Conservation (phyloP, 306 rosid species). For the Begonia fuchsioides region DNA sequence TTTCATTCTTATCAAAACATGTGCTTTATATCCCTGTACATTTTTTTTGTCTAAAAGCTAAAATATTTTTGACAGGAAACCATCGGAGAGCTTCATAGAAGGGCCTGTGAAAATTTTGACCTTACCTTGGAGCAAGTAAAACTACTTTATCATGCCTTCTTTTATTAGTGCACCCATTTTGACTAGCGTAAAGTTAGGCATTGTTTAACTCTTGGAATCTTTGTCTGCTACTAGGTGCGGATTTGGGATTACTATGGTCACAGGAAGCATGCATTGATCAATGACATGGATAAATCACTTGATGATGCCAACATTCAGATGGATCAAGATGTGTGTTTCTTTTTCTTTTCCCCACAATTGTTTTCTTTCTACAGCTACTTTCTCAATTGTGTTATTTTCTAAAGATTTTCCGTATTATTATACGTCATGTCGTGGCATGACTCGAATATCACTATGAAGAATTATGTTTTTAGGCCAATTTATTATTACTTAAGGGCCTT, state of each 20-base stretch:
- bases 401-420: no score
- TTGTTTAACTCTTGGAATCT: constrained; percentile 9
- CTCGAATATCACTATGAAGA: no score
- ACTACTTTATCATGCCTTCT: constrained; percentile 12
- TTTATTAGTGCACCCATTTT: constrained; percentile 8
- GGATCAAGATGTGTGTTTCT: constrained; percentile 84
- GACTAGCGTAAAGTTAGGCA: constrained; percentile 6
- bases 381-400: no score
- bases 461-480: no score
- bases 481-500: no score
- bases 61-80: constrained; percentile 66
- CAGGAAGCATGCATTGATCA: constrained; percentile 78
- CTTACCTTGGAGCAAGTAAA: constrained; percentile 75
- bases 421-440: no score
- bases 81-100: constrained; percentile 77
- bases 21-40: not conserved
- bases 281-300: constrained; percentile 86
- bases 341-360: constrained; percentile 2
- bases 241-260: constrained; percentile 94
- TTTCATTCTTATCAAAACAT: constrained; percentile 7
- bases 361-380: no score
- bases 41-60: constrained; percentile 16
- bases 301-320: constrained; percentile 95
- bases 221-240: constrained; percentile 39
- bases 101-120: constrained; percentile 83